Evolutionary conservation across 371 early-diverging fungal genomes (phyloP), one percentile per base, ranked within the genome.

Genomic region (Coemansia sp.): DNA sequence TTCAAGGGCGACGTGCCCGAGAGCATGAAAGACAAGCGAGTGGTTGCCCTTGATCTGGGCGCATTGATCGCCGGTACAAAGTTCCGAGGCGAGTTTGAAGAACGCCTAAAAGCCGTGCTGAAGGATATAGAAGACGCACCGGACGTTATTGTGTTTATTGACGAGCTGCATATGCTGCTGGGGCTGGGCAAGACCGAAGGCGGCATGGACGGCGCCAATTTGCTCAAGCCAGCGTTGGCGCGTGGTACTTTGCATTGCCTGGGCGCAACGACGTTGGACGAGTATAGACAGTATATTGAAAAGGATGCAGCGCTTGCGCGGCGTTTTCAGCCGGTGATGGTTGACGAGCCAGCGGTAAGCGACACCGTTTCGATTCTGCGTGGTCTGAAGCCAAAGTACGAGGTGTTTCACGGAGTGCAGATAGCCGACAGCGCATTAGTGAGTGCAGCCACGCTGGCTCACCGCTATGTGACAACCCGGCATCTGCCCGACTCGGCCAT

Each of bases 31-130:
- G 87, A 89, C 51, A 89, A 89, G 63, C 82, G 80, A 12, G 84
- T 99, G 32, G 95, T 91, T 65, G 93, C 94, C 12, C 86, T 99
- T 57, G 99, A 99, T 77, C 93, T 99, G 89, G 99, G 97, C 63
- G 92, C 96, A 1, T 82, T 99, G 60, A 87, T 97, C 44, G 93
- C 92, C 4, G 94, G 95, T 54, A 87, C 95, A 36, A 93, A 94
- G 73, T 94, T 92, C 81, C 92, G 95, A 63, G 99, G 99, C 72
- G 98, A 99, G 83, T 99, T 99, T 72, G 99, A 99, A 82, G 98
- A 98, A 77, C 92, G 99, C 24, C 86, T 99, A 53, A 99, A 99
- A 85, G 89, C 92, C 0, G 92, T 99, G 11, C 84, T 99, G 51
- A 96, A 96, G 70, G 98, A 98, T 80, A 93, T 98, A 66, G 95